A percentile compares a stretch with the other conserved stretches of the same genome.
These are phyloP conservation scores for Torulaspora maleeae DNA, from an alignment of 805 yeast species.

Conservation along the genomic window DNA sequence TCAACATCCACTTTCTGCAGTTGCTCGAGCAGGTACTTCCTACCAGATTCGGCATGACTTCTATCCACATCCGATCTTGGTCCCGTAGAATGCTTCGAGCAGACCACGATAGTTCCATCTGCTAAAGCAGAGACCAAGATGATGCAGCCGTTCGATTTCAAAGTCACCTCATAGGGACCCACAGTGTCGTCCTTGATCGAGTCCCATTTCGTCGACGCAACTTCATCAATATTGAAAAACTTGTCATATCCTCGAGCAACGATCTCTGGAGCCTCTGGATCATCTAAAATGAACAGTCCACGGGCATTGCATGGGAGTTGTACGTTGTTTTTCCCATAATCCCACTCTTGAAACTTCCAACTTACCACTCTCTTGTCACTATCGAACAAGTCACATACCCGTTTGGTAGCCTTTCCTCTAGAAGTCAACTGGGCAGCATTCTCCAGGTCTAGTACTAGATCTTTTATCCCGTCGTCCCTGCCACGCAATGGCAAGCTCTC, in stretches of 20 bases:
- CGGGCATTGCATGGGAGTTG: constrained; percentile 70
- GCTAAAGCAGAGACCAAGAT: constrained; percentile 71
- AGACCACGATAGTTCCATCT: constrained; percentile 75
- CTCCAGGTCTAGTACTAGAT: constrained; percentile 22
- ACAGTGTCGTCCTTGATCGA: constrained; percentile 43
- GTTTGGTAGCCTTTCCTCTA: constrained; percentile 36
- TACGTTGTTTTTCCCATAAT: constrained; percentile 55
- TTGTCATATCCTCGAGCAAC: constrained; percentile 89
- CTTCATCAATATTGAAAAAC: constrained; percentile 80
- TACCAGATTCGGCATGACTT: constrained; percentile 77
- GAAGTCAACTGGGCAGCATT: constrained; percentile 18
- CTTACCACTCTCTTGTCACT: constrained; percentile 31
- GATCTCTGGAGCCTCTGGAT: constrained; percentile 39
- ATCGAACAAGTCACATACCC: constrained; percentile 27
- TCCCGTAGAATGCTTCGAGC: constrained; percentile 90
- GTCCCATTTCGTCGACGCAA: constrained; percentile 46
- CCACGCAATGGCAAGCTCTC: not conserved
- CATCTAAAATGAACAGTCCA: constrained; percentile 63
- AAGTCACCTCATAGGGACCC: constrained; percentile 78
- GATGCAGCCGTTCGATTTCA: constrained; percentile 93
- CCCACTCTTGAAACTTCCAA: constrained; percentile 94
- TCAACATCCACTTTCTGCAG: constrained; percentile 41
- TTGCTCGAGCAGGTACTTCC: constrained; percentile 51
- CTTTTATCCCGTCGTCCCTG: constrained; percentile 3
- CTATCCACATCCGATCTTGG: constrained; percentile 46